These are phyloP conservation scores for Hymenoscyphus fraxineus DNA, from an alignment of 2,329 filamentous ascomycete genomes.

Conservation along the genomic window DNA sequence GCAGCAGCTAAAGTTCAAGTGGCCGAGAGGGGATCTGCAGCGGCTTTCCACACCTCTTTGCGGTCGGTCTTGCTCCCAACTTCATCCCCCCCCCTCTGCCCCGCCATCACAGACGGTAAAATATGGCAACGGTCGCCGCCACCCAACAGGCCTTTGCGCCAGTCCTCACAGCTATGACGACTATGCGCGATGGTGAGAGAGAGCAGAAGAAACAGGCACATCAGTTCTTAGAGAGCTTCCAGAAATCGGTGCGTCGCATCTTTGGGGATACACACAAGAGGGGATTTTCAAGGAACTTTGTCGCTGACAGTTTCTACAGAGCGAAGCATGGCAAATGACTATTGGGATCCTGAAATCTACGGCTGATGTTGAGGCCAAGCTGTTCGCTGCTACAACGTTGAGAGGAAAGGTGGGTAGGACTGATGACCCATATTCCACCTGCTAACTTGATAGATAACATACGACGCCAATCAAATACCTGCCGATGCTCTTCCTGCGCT, in stretches of 20 bases:
- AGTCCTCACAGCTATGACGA: slow-evolving; percentile 82
- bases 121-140: slow-evolving; percentile 50
- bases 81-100: slow-evolving; percentile 19
- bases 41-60: neutral
- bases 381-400: slow-evolving; percentile 94
- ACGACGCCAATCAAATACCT: slow-evolving; percentile 87
- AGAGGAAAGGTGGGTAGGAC: slow-evolving; percentile 80
- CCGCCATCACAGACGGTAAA: slow-evolving; percentile 32
- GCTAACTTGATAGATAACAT: slow-evolving; percentile 70
- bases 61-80: slow-evolving; percentile 2
- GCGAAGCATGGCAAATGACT: slow-evolving; percentile 86
- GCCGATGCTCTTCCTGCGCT: slow-evolving; percentile 69
- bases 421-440: slow-evolving; percentile 2
- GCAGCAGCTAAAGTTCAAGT: too few relatives aligned
- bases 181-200: slow-evolving; percentile 83
- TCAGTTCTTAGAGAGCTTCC: slow-evolving; percentile 87
- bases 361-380: slow-evolving; percentile 76
- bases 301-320: slow-evolving; percentile 45
- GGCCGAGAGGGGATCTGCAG: neutral
- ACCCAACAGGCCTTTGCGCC: slow-evolving; percentile 72
- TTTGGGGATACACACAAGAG: neutral
- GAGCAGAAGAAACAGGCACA: slow-evolving; percentile 86
- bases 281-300: neutral
- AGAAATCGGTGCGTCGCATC: slow-evolving; percentile 78
- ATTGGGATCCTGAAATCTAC: slow-evolving; percentile 82